Evolutionary conservation across 768 basidiomycete species (phyloP), one percentile per base, ranked within the genome.

Genomic region (Cystobasidiopsis lactophilus): DNA sequence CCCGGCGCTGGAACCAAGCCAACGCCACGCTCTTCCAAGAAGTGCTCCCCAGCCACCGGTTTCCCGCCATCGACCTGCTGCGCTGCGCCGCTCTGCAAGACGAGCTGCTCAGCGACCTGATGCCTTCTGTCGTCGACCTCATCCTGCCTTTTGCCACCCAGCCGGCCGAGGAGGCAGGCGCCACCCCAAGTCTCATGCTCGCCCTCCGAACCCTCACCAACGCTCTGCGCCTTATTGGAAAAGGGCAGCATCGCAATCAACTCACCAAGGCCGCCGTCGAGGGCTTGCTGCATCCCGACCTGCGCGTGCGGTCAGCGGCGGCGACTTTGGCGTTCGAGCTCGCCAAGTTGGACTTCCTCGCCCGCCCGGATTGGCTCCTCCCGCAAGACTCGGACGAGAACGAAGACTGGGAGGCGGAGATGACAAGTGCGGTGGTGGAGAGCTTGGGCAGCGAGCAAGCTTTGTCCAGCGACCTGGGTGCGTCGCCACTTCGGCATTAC

Each of bases 341-440:
- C 18, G 74, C 78, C 2, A 76, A 74, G 19, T 73, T 70, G 60
- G 59, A 84, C 44, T 84, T 88, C 69, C 40, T 63, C 62, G 37
- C 67, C 66, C 23, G 68, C 58, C 14, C 52, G 50, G 45, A 54
- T 56, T 33, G 52, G 47, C 35, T 40, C 3, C 26, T 39, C 18
- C 27, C 19, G 14, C 60, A 52, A 19, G 60, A 58, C 21, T 62
- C 63, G 37, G 65, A 63, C 27, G 66, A 65, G 2, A 48, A 50
- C 14, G 82, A 74, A 19, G 86, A 88, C 51, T 89, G 84, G 83
- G 78, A 85, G 61, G 70, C 82, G 0, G 89, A 93, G 69, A 66
- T 91, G 30, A 70, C 78, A 2, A 82, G 79, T 60, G 89, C 82
- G 0, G 62, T 93, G n/a, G 64, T 88, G 0, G 83, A 85, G 64